Conservation (phyloP, 2,329 filamentous ascomycete species). For the Tolypocladium tundrense region DNA sequence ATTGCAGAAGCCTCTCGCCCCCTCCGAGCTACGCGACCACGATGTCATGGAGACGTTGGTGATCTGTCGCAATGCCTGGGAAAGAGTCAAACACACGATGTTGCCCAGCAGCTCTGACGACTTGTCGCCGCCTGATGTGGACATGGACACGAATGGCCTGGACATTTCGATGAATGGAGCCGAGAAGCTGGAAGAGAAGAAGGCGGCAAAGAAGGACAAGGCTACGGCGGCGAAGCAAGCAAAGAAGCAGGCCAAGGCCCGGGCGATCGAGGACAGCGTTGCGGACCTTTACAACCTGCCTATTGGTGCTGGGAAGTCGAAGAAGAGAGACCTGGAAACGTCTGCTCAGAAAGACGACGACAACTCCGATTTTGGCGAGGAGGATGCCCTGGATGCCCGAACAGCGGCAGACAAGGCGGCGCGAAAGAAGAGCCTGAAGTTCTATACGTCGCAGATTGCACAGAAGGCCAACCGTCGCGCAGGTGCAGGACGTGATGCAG, state of each 20-base stretch:
- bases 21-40: conserved; percentile 77
- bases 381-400: conserved; percentile 64
- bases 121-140: conserved; percentile 13
- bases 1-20: conserved; percentile 51
- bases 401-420: conserved; percentile 79
- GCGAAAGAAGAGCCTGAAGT: conserved; percentile 85
- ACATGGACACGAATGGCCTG: conserved; percentile 9
- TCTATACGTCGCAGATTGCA: conserved; percentile 96
- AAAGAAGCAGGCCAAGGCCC: conserved; percentile 35
- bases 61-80: conserved; percentile 72
- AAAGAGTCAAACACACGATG: conserved; percentile 57
- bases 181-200: conserved; percentile 17
- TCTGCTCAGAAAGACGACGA: conserved; percentile 38
- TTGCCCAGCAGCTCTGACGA: conserved; percentile 30
- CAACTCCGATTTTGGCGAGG: conserved; percentile 89
- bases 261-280: conserved; percentile 59
- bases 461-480: conserved; percentile 86
- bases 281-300: conserved; percentile 58
- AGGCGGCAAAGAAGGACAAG: conserved; percentile 23
- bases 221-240: conserved; percentile 26
- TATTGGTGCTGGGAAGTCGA: conserved; percentile 38
- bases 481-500: conserved; percentile 60
- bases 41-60: conserved; percentile 81
- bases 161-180: conserved; percentile 13
- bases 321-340: conserved; percentile 19